phyloP scores from a whole-genome alignment of 1,284 basidiomycete species.

The Mycena sp. region DNA sequence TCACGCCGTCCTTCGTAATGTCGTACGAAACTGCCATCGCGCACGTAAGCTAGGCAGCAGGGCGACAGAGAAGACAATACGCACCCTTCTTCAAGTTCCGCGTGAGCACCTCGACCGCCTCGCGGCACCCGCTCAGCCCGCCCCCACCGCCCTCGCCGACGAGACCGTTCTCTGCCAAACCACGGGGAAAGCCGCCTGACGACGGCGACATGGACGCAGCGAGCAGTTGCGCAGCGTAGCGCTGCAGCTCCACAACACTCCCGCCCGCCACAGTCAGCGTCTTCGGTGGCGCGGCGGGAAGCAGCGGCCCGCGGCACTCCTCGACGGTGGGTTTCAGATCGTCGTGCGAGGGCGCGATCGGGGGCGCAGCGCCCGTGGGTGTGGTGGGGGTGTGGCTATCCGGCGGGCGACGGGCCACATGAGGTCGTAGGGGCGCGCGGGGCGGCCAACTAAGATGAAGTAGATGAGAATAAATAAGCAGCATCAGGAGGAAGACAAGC shows the following conservation, averaged over 20 bases:
- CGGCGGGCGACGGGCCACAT: constrained; percentile 70
- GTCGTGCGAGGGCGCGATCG: background rate
- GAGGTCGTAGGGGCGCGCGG: constrained; percentile 69
- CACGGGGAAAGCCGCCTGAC: constrained; percentile 6
- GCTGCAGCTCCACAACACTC: constrained; percentile 40
- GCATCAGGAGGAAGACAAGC: constrained; percentile 35
- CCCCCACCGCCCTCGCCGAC: constrained; percentile 50
- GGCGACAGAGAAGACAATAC: constrained; percentile 28
- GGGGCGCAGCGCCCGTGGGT: constrained; percentile 22
- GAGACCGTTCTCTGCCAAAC: constrained; percentile 46
- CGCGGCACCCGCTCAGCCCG: constrained; percentile 74
- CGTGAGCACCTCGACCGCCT: constrained; percentile 91
- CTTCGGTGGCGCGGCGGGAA: background rate
- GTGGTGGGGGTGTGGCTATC: constrained; percentile 30
- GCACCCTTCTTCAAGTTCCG: constrained; percentile 88
- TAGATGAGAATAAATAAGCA: constrained; percentile 8
- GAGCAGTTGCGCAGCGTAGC: constrained; percentile 58
- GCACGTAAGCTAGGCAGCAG: background rate
- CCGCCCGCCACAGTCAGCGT: background rate
- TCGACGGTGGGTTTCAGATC: constrained; percentile 33
- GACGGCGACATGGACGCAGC: constrained; percentile 43
- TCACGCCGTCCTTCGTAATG: constrained; percentile 89
- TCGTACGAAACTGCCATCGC: constrained; percentile 82
- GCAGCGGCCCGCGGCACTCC: background rate
- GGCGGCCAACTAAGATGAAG: constrained; percentile 56